These are phyloP conservation scores for Lentinula lateritia DNA, from an alignment of 768 basidiomycete genomes.

Conservation along the genomic window DNA sequence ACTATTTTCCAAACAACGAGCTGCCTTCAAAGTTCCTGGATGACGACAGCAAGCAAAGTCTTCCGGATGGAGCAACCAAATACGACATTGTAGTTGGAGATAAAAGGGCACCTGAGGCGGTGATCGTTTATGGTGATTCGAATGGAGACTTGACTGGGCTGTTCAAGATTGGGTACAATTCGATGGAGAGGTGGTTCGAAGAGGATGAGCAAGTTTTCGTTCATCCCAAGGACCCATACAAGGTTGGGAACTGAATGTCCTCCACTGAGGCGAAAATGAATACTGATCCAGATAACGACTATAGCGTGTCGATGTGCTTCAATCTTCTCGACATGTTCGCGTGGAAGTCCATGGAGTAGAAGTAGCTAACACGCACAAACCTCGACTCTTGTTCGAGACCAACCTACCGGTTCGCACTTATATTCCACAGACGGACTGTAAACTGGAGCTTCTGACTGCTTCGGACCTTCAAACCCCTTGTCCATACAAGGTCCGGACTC, in stretches of 20 bases:
- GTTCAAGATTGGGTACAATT: conserved; percentile 41
- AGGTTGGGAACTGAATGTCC: conserved; percentile 31
- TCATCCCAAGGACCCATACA: conserved; percentile 67
- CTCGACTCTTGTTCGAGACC: conserved; percentile 56
- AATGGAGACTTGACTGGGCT: conserved; percentile 36
- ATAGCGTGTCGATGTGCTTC: conserved; percentile 57
- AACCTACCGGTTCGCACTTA: conserved; percentile 51
- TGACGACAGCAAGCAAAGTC: conserved; percentile 14
- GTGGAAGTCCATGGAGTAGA: conserved; percentile 59
- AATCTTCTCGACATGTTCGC: conserved; percentile 56
- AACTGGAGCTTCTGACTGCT: conserved; percentile 41
- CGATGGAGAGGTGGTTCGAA: conserved; percentile 63
- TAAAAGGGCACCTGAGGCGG: conserved; percentile 31
- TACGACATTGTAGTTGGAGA: conserved; percentile 45
- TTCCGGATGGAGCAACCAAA: conserved; percentile 23
- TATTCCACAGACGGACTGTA: conserved; percentile 53
- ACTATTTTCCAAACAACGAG: conserved; percentile 46
- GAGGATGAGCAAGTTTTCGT: conserved; percentile 58
- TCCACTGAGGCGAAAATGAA: background rate
- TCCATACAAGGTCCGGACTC: conserved; percentile 54
- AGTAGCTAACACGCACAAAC: conserved; percentile 49
- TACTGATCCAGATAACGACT: background rate
- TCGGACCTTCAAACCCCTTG: conserved; percentile 45
- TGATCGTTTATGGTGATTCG: conserved; percentile 22
- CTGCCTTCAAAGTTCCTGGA: conserved; percentile 38